These are phyloP conservation scores for Coemansia sp. DNA, from an alignment of 192 early-diverging fungal species.

Conservation along the genomic window DNA sequence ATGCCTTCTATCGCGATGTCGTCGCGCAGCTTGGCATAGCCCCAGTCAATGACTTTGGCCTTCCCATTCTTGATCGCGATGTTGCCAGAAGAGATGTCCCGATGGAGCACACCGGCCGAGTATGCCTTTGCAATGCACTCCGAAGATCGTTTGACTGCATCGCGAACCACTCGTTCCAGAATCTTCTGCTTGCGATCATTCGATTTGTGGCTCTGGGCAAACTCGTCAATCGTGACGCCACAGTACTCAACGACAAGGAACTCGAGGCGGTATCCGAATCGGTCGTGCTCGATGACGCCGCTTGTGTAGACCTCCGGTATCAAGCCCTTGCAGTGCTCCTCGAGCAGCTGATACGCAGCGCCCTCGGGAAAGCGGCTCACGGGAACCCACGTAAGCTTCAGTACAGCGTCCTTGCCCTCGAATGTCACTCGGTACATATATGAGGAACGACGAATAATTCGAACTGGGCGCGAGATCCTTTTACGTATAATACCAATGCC, in stretches of 20 bases:
- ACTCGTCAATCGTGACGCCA: neutral
- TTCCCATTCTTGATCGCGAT: neutral
- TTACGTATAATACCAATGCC: neutral
- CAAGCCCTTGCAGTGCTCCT: neutral
- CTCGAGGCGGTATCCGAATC: slow-evolving; percentile 15
- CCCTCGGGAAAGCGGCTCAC: slow-evolving; percentile 8
- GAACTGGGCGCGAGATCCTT: neutral
- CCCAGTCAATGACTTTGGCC: slow-evolving; percentile 13
- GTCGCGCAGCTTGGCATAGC: neutral
- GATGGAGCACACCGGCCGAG: slow-evolving; percentile 8
- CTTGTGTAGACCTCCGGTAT: slow-evolving; percentile 2
- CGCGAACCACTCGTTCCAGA: neutral
- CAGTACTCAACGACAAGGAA: slow-evolving; percentile 17
- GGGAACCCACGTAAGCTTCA: slow-evolving; percentile 14
- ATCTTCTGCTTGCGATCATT: neutral
- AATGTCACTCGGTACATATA: neutral
- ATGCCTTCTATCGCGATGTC: neutral
- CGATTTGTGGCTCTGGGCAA: neutral
- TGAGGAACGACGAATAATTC: neutral
- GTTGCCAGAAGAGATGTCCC: slow-evolving; percentile 12
- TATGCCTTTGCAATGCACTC: slow-evolving; percentile 9
- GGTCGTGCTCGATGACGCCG: neutral
- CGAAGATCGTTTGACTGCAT: neutral
- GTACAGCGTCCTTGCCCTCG: neutral
- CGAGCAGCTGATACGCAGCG: slow-evolving; percentile 14